phyloP scores from a whole-genome alignment of 768 basidiomycete genomes.

The Hygrophorus pudorinus region DNA sequence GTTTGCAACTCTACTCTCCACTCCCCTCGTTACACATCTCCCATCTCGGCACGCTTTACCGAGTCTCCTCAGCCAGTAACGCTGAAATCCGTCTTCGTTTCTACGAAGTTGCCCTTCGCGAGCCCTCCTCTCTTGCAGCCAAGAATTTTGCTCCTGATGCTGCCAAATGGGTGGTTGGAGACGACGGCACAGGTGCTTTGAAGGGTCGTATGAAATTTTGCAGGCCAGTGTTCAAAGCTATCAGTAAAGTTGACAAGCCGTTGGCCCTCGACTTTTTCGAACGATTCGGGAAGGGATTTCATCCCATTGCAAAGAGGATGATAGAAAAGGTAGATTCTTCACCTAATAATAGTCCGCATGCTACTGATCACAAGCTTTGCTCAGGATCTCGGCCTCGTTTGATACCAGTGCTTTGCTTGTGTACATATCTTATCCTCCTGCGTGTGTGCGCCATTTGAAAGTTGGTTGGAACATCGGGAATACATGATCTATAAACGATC shows the following conservation, averaged over 20 bases:
- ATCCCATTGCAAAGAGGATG: constrained; percentile 65
- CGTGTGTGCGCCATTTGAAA: too few relatives aligned
- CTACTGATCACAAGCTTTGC: not conserved
- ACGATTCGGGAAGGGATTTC: constrained; percentile 44
- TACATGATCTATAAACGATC: not conserved
- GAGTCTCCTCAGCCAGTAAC: constrained; percentile 45
- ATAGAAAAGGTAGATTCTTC: constrained; percentile 56
- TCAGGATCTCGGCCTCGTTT: constrained; percentile 10
- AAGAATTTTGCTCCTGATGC: constrained; percentile 41
- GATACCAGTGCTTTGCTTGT: not conserved
- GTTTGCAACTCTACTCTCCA: constrained; percentile 50
- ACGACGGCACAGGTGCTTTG: constrained; percentile 47
- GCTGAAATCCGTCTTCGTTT: constrained; percentile 73
- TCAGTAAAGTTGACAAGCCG: constrained; percentile 38
- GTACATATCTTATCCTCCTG: too few relatives aligned
- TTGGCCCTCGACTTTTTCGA: constrained; percentile 45
- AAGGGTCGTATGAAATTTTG: constrained; percentile 87
- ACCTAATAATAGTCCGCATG: not conserved
- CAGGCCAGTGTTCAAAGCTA: constrained; percentile 51
- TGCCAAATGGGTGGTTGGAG: constrained; percentile 59
- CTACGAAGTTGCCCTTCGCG: constrained; percentile 59
- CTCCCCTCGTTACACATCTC: constrained; percentile 51
- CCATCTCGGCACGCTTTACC: constrained; percentile 49
- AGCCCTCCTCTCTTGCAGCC: constrained; percentile 38
- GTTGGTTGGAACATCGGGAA: not conserved